Evolutionary conservation across 2,329 filamentous ascomycete genomes (phyloP).

Genomic region (Fusarium nodosum): DNA sequence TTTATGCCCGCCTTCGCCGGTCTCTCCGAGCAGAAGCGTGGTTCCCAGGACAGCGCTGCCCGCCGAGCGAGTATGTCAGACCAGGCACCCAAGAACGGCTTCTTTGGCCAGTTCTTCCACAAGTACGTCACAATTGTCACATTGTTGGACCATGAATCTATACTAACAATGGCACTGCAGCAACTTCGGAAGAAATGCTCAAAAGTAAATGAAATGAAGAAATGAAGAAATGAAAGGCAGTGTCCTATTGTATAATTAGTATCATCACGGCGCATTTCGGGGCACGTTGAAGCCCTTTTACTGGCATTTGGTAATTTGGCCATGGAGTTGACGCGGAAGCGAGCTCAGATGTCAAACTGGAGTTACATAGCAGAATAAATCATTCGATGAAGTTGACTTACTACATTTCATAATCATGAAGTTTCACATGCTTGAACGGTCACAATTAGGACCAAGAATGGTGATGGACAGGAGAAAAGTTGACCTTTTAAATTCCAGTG

Average conservation of each 20-base stretch:
- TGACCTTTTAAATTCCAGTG: too few species aligned
- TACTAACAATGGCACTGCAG: constrained; percentile 38
- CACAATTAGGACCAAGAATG: not conserved
- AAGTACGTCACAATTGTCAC: constrained; percentile 58
- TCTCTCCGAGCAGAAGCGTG: constrained; percentile 66
- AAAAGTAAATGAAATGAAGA: constrained; percentile 44
- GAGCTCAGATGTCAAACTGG: constrained; percentile 22
- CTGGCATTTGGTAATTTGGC: constrained; percentile 13
- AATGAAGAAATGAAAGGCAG: constrained; percentile 5
- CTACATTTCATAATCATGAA: not conserved
- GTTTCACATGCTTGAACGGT: not conserved
- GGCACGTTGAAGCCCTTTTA: constrained; percentile 1
- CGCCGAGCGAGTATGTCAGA: constrained; percentile 69
- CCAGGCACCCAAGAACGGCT: constrained; percentile 63
- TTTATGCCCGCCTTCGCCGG: constrained; percentile 64
- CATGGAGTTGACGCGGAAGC: constrained; percentile 26
- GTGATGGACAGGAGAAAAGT: too few species aligned
- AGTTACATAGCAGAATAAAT: constrained; percentile 26
- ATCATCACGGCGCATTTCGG: constrained; percentile 4
- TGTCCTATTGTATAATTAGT: constrained; percentile 22
- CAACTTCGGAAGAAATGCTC: constrained; percentile 54
- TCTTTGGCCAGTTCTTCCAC: constrained; percentile 69
- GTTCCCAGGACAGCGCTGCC: constrained; percentile 59
- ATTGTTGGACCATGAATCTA: not conserved
- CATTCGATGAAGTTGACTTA: constrained; percentile 3